These are phyloP conservation scores for Thielaviopsis populi DNA, from an alignment of 2,329 filamentous ascomycete species.

Conservation along the genomic window DNA sequence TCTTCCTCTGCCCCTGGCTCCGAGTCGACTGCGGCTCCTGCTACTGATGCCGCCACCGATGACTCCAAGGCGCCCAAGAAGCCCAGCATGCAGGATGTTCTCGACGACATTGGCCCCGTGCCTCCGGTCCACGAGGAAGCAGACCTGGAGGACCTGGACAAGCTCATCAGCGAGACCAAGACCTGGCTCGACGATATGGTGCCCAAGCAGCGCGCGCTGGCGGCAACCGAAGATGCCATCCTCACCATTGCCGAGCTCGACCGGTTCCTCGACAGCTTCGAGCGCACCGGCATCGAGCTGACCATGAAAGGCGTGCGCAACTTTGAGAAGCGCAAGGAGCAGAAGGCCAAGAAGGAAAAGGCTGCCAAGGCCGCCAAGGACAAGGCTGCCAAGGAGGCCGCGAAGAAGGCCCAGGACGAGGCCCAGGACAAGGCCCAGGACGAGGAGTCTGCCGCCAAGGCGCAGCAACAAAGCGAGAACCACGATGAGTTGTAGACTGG, in stretches of 20 bases:
- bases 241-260: constrained; percentile 58
- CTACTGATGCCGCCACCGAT: constrained; percentile 43
- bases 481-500: constrained; percentile 20
- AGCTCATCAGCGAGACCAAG: constrained; percentile 44
- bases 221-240: constrained; percentile 56
- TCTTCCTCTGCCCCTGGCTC: constrained; percentile 35
- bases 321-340: constrained; percentile 34
- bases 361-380: constrained; percentile 29
- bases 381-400: constrained; percentile 26
- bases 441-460: constrained; percentile 29
- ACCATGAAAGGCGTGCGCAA: constrained; percentile 52
- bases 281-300: constrained; percentile 53
- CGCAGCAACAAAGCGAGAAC: constrained; percentile 30
- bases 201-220: constrained; percentile 54
- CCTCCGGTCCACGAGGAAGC: constrained; percentile 56
- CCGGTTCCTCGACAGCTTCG: constrained; percentile 53
- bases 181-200: constrained; percentile 65
- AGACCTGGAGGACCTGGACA: constrained; percentile 53
- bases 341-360: constrained; percentile 32
- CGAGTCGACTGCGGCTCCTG: constrained; percentile 19
- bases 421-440: constrained; percentile 20
- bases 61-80: constrained; percentile 41
- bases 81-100: constrained; percentile 30
- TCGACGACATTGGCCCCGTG: constrained; percentile 35
- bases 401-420: constrained; percentile 27